Percentiles rank a stretch among this genome's conserved stretches.
Evolutionary conservation across 2,329 filamentous ascomycete species (phyloP).

Genomic region (Juglanconis oblonga): DNA sequence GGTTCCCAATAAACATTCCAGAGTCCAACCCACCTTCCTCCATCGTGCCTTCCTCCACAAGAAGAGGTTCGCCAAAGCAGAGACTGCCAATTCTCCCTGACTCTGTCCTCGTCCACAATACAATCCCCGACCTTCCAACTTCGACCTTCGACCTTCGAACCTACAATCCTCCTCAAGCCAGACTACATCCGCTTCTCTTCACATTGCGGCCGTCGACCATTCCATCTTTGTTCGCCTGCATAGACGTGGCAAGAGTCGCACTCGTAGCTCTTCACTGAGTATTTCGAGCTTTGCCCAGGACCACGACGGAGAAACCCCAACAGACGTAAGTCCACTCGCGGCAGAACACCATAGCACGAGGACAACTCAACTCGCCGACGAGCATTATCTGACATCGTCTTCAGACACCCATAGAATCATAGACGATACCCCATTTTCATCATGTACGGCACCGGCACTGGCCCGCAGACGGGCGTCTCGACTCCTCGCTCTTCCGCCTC

Average conservation of each 20-base stretch:
- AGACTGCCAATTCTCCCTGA: not conserved
- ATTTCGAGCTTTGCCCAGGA: conserved; percentile 14
- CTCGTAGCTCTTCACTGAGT: conserved; percentile 20
- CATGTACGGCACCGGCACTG: conserved; percentile 85
- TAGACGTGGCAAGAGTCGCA: conserved; percentile 1
- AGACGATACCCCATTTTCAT: conserved; percentile 45
- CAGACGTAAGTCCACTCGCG: conserved; percentile 8
- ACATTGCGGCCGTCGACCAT: not conserved
- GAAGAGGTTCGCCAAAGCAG: conserved; percentile 4
- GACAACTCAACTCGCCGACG: not conserved
- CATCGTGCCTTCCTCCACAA: not conserved
- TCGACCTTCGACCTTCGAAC: not conserved
- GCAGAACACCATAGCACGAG: not conserved
- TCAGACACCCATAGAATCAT: conserved; percentile 22
- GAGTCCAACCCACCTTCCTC: not conserved
- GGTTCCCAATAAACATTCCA: not conserved
- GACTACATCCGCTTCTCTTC: not conserved
- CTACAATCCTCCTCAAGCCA: not conserved
- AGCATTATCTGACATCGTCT: not conserved
- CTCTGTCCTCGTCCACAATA: not conserved
- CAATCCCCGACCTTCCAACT: not conserved
- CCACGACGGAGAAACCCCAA: conserved; percentile 3
- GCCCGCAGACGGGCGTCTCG: conserved; percentile 92
- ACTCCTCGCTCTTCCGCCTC: conserved; percentile 93
- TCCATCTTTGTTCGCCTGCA: not conserved